Percentiles rank a stretch among this genome's conserved stretches.
Evolutionary conservation across 2,329 filamentous ascomycete genomes (phyloP).

Genomic region (Colletotrichum sp.): DNA sequence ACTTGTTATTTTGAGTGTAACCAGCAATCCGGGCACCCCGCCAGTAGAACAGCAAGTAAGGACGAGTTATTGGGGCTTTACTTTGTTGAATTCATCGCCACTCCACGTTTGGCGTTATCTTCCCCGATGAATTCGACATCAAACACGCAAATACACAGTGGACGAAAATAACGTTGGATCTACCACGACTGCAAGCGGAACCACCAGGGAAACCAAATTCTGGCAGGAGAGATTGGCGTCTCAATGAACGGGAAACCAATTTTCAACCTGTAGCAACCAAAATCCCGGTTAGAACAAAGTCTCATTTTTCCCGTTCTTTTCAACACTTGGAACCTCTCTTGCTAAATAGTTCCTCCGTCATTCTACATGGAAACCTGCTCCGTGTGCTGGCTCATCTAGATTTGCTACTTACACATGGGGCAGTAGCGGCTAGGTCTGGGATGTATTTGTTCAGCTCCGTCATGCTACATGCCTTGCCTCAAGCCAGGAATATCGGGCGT

Average conservation of each 20-base stretch:
- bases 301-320: too few relatives aligned
- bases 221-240: rapidly evolving
- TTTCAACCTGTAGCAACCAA: too few relatives aligned
- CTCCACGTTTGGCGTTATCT: not conserved
- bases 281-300: too few relatives aligned
- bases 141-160: not conserved
- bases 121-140: not conserved
- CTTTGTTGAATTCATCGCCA: not conserved
- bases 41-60: not conserved
- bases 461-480: not conserved
- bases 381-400: too few relatives aligned
- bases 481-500: too few relatives aligned
- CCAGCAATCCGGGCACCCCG: not conserved
- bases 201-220: rapidly evolving
- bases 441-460: not conserved
- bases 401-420: too few relatives aligned
- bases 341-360: too few relatives aligned
- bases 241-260: too few relatives aligned
- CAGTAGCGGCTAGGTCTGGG: too few relatives aligned
- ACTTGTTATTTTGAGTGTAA: not conserved
- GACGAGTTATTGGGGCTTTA: not conserved
- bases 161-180: rapidly evolving
- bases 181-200: rapidly evolving
- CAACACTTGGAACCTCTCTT: too few relatives aligned
- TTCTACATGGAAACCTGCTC: too few relatives aligned